Evolutionary conservation across 441 rosid species (phyloP), one percentile per base, ranked within the genome.

Genomic region (Hypseocharis bilobata): DNA sequence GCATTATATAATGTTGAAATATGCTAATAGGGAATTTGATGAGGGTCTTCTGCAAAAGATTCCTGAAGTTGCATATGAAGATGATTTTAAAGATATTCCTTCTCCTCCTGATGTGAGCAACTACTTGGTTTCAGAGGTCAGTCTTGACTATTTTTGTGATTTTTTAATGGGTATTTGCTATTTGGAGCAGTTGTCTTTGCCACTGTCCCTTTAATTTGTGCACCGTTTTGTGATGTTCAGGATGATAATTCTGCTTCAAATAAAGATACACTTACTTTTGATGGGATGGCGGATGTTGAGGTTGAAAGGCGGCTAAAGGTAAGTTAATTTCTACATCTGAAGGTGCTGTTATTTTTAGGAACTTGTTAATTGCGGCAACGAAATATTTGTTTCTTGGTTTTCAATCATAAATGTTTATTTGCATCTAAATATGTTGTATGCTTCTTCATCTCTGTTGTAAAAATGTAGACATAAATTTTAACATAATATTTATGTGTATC

Each of bases 81-180:
- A 94, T 80, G 89, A 88, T 69, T 84, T 82, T 64, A 79, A 61
- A 67, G 83, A 75, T 75, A 79, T 94, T 74, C 99, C 97, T 65
- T 74, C 81, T 70, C 76, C 87, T 60, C 99, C 96, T 47, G 99
- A 94, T 70, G 96, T 88, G 76, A 84, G 99, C 88, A 94, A 78
- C 81, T 91, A 91, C 80, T 83, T 94, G 80, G 74, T 85, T 77
- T 72, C 85, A 72, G 96, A 94, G 99, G 99, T 94, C 40, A 25
- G 62, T 74, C 56, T 67, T 62, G 64, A 66, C 36, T 42, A 49
- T 19, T 49, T 6, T 22, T 64, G 36, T n/a, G 29, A 62, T 22
- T 23, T 49, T 19, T 58, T 61, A 19, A 26, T 29, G 28, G 26
- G 13, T 73, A 42, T 71, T 63, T 47, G 26, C 10, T 73, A 42